Conservation (phyloP, 768 basidiomycete species). For the Trametes maxima region DNA sequence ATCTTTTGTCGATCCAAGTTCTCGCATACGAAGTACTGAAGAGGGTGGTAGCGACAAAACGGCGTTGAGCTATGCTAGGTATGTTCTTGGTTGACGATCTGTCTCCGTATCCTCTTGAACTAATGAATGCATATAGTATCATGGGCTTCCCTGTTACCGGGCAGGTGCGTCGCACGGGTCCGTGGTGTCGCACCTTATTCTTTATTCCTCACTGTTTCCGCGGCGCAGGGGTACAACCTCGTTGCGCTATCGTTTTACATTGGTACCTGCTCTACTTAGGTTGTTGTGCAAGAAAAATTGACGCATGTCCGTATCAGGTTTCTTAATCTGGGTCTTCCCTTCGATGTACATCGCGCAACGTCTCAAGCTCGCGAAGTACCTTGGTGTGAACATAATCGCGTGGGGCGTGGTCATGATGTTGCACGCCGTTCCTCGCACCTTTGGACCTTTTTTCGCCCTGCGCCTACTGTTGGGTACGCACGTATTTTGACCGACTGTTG, state of each 20-base stretch:
- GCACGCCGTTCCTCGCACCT: slow-evolving; percentile 57
- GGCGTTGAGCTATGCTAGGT: slow-evolving; percentile 69
- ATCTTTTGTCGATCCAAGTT: not conserved
- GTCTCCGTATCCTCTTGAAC: not conserved
- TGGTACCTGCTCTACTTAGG: slow-evolving; percentile 35
- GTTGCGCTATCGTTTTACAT: slow-evolving; percentile 68
- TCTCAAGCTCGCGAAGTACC: slow-evolving; percentile 59
- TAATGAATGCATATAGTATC: slow-evolving; percentile 41
- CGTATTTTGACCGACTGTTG: not conserved
- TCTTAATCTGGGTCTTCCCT: slow-evolving; percentile 65
- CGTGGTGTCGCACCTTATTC: too few species aligned
- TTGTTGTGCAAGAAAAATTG: not conserved
- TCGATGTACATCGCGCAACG: slow-evolving; percentile 68
- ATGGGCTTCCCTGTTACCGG: slow-evolving; percentile 70
- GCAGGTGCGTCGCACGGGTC: slow-evolving; percentile 42
- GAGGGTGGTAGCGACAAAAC: slow-evolving; percentile 58
- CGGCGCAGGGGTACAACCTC: slow-evolving; percentile 60
- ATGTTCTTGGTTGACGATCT: not conserved
- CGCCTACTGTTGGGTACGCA: slow-evolving; percentile 57
- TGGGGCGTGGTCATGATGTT: slow-evolving; percentile 66
- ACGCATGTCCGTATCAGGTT: slow-evolving; percentile 39
- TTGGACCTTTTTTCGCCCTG: slow-evolving; percentile 64
- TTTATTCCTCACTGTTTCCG: too few species aligned
- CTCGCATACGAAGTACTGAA: not conserved
- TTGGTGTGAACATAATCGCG: slow-evolving; percentile 59